Evolutionary conservation across 148 eudicot species (phyloP).

Genomic region (Euryodendron excelsum): DNA sequence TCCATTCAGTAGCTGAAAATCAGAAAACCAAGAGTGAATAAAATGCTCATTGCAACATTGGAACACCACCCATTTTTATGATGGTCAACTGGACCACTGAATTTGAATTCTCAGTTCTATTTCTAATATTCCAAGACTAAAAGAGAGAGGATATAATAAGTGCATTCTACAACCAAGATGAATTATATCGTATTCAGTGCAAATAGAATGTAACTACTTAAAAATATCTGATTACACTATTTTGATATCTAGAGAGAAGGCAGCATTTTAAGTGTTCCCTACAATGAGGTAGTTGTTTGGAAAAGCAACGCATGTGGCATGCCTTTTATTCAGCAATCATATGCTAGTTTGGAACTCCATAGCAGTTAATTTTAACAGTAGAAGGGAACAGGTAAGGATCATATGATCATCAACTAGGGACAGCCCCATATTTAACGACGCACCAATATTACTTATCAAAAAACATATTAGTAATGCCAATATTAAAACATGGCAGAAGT

Average conservation of each 20-base stretch:
- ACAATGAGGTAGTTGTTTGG: not conserved
- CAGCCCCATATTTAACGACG: not conserved
- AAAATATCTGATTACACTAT: not conserved
- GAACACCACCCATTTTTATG: not conserved
- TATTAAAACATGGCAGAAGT: not conserved
- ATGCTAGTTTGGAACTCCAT: not conserved
- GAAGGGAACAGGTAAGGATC: not conserved
- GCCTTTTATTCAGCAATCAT: not conserved
- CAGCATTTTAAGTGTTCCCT: not conserved
- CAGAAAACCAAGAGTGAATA: conserved; percentile 9
- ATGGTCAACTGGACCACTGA: not conserved
- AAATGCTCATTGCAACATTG: not conserved
- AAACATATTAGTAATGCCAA: too few relatives aligned
- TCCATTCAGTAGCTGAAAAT: conserved; percentile 92
- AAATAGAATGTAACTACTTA: not conserved
- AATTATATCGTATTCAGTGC: not conserved
- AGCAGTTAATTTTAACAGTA: not conserved
- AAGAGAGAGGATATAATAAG: not conserved
- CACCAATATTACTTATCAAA: too few relatives aligned
- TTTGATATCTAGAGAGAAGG: not conserved
- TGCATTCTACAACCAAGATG: not conserved
- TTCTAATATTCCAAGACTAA: not conserved
- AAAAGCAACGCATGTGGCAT: not conserved
- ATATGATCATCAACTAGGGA: not conserved
- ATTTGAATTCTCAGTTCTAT: not conserved